Base-by-base conservation (phyloP, 257 asterid species). In the Scutellaria galericulata region DNA sequence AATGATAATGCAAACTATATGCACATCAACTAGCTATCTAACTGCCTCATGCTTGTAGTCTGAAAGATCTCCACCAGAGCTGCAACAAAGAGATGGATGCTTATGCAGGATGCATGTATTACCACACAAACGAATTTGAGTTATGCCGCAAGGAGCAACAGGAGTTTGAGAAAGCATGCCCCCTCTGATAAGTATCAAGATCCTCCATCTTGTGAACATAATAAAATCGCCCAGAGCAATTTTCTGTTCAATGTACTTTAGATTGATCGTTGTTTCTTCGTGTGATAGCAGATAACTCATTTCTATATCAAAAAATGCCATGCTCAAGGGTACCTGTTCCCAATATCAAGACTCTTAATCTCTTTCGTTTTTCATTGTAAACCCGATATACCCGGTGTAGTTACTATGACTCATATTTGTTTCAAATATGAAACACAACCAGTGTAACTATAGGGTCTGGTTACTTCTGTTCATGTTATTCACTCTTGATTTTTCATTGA, bases 31-130 rank as follows among this genome's bases (percentile, higher is more conserved):
- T 2, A 11, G 14, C 35, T 64, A 68, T 64, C 68, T 59, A 52
- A 79, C 63, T 18, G 12, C 61, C 1, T 9, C 55, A 57, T 82
- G 63, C 39, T 52, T 83, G 83, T 75, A 95, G 99, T 85, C 81
- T 95, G 84, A 92, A 68, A 81, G 94, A 91, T 82, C 83, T 92
- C 67, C 97, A 92, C 71, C 97, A 87, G 73, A 90, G 80, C 79
- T 95, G 99, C 85, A 75, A 72, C 77, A 95, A 92, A 74, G 99
- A 95, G 82, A 82, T 92, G 85, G 94, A 95, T 80, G 81, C 96
- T 27, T 95, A 90, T 72, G 92, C 91, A 12, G 96, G 99, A 58
- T 92, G 99, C 81, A 86, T 95, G 99, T 88, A 88, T 83, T 92
- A 92, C 88, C 80, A 85, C 86, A 91, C 98, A 0, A 92, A 95